Evolutionary conservation across 192 early-diverging fungal genomes (phyloP), one percentile per base, ranked within the genome.

Genomic region (Haplosporangium gracile): DNA sequence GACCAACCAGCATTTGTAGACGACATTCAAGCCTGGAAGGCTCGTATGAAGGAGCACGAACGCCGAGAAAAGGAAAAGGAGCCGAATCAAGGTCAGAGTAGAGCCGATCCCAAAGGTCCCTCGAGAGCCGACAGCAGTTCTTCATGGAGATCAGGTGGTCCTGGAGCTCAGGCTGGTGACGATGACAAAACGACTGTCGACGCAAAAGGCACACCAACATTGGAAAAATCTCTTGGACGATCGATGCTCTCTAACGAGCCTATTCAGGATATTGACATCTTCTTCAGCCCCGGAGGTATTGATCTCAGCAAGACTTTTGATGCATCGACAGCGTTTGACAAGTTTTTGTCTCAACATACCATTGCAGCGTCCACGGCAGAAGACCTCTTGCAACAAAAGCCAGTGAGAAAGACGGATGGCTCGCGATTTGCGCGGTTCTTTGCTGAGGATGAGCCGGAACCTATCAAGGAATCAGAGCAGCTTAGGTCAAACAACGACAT

Each of bases 381-480:
- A 5, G 82, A 80, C 9, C 39, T 39, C 10, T 22, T 43, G 24
- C 43, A 65, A 38, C 57, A 36, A 34, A 81, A 73, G 15, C 68
- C 81, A 45, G 57, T 68, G 7, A 70, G 85, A 20, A 87, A 89
- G 47, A 87, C 91, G 29, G 88, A 90, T n/a, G 90, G 89, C 0
- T 93, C 92, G 6, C 90, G 92, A 20, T 93, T 93, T 81, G 92
- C 92, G 5, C 88, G 88, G 18, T 93, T 93, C 84, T 93, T 93
- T 81, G 74, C 87, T 38, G 84, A 88, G 39, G 92, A 88, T 53
- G 79, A 83, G n/a, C 82, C 91, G 34, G 91, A 91, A 47, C 65
- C 49, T 38, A 24, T 36, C 20, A 76, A 75, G 51, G 82, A 82
- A 29, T 38, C 43, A 20, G 77, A 82, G 13, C n/a, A 68, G 15